phyloP scores from a whole-genome alignment of 2,329 filamentous ascomycete genomes.

The Alternaria sp. region DNA sequence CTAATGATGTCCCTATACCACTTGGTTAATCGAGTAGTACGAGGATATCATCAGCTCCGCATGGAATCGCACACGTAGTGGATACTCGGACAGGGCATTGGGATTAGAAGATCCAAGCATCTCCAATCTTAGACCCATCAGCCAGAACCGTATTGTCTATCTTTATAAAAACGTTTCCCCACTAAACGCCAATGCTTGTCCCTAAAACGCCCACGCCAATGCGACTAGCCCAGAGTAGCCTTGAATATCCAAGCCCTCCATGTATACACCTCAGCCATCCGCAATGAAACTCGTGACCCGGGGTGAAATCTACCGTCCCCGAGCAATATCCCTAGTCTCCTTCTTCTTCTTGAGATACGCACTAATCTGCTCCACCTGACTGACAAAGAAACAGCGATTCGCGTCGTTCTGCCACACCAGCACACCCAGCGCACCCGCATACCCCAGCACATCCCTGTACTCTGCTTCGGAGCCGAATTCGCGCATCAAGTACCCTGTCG shows the following conservation, averaged over 20 bases:
- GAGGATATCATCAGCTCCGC: too few relatives aligned
- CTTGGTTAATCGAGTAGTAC: background rate
- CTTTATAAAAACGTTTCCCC: background rate
- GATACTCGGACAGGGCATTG: background rate
- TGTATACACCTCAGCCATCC: background rate
- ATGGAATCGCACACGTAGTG: background rate
- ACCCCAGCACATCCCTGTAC: constrained; percentile 71
- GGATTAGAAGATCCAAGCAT: background rate
- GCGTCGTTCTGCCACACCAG: constrained; percentile 83
- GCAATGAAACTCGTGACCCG: background rate
- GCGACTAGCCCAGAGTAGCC: background rate
- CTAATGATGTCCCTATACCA: background rate
- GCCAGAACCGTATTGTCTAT: background rate
- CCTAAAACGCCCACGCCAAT: background rate
- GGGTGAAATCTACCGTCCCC: background rate
- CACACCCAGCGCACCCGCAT: constrained; percentile 90
- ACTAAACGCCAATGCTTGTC: background rate
- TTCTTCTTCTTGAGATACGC: constrained; percentile 71
- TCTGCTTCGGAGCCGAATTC: constrained; percentile 78
- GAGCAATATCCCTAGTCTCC: constrained; percentile 17
- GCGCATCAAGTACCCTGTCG: constrained; percentile 83
- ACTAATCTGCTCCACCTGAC: constrained; percentile 84
- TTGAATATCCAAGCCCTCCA: background rate
- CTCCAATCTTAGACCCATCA: background rate
- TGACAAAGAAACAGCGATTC: constrained; percentile 88